phyloP scores from a whole-genome alignment of 2,329 filamentous ascomycete species.

The Fusarium hainanense region DNA sequence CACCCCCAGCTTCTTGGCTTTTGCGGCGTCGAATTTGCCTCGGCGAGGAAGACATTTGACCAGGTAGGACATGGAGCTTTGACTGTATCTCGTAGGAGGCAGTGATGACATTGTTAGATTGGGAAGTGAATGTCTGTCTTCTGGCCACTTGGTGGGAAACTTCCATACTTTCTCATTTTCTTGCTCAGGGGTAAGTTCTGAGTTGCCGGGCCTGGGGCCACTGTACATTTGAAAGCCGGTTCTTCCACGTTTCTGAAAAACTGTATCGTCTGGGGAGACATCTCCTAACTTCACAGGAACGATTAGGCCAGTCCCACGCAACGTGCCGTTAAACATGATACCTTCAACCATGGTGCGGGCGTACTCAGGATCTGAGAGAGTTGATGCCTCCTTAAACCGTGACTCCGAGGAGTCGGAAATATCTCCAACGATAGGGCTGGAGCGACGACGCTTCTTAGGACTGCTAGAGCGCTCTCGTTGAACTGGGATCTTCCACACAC shows the following conservation, averaged over 20 bases:
- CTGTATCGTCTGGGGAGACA: conserved; percentile 46
- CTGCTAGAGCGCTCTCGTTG: conserved; percentile 49
- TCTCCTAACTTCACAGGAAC: conserved; percentile 43
- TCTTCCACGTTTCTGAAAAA: conserved; percentile 70
- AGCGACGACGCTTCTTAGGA: conserved; percentile 50
- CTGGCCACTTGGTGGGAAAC: conserved; percentile 33
- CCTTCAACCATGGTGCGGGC: conserved; percentile 49
- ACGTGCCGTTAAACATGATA: conserved; percentile 52
- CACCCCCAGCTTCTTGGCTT: conserved; percentile 74
- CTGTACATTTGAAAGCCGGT: conserved; percentile 75
- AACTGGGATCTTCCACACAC: conserved; percentile 83
- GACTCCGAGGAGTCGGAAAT: background rate
- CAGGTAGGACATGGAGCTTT: conserved; percentile 85
- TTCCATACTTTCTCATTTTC: conserved; percentile 46
- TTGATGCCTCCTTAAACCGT: conserved; percentile 29
- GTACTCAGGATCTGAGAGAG: conserved; percentile 48
- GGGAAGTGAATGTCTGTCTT: conserved; percentile 15
- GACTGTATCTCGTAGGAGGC: conserved; percentile 74
- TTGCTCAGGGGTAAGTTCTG: conserved; percentile 19
- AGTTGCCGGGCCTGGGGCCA: conserved; percentile 62
- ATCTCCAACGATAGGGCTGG: conserved; percentile 32
- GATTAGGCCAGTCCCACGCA: conserved; percentile 41
- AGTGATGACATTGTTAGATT: conserved; percentile 56
- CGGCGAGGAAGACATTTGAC: conserved; percentile 79
- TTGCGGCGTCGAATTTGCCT: conserved; percentile 79